Evolutionary conservation across 768 basidiomycete species (phyloP).

Genomic region (Russula compacta): DNA sequence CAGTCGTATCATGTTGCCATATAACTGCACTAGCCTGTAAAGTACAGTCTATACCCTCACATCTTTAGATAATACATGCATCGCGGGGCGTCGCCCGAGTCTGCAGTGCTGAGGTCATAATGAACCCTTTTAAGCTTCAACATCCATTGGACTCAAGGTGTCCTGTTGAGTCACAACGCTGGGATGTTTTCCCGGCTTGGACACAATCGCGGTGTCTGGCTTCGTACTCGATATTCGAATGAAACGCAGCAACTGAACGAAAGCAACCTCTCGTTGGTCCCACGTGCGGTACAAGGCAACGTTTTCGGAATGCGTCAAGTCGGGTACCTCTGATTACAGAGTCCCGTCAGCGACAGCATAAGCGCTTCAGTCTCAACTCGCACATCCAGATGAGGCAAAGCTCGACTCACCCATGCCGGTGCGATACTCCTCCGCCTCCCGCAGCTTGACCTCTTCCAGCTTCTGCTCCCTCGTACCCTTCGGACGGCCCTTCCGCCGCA

Average conservation of each 20-base stretch:
- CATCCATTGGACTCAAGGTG: not conserved
- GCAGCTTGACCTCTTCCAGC: slow-evolving; percentile 60
- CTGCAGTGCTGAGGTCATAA: not conserved
- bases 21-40: slow-evolving; percentile 7
- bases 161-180: slow-evolving; percentile 23
- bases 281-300: slow-evolving; percentile 66
- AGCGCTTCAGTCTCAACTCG: not conserved
- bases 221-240: slow-evolving; percentile 61
- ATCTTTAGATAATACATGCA: slow-evolving; percentile 3
- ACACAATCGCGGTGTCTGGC: slow-evolving; percentile 39
- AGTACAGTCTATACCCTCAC: slow-evolving; percentile 9
- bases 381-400: not conserved
- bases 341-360: not conserved
- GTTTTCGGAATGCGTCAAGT: slow-evolving; percentile 64
- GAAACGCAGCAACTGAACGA: slow-evolving; percentile 61
- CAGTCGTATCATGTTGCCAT: slow-evolving; percentile 12
- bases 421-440: slow-evolving; percentile 64
- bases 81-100: not conserved
- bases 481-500: slow-evolving; percentile 64
- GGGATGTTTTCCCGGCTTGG: slow-evolving; percentile 52
- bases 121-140: slow-evolving; percentile 19
- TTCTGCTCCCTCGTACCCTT: slow-evolving; percentile 59
- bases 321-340: slow-evolving; percentile 53
- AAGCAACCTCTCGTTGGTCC: slow-evolving; percentile 71
- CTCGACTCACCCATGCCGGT: slow-evolving; percentile 66